These are phyloP conservation scores for Neopestalotiopsis sp. DNA, from an alignment of 2,329 filamentous ascomycete species.

Conservation along the genomic window DNA sequence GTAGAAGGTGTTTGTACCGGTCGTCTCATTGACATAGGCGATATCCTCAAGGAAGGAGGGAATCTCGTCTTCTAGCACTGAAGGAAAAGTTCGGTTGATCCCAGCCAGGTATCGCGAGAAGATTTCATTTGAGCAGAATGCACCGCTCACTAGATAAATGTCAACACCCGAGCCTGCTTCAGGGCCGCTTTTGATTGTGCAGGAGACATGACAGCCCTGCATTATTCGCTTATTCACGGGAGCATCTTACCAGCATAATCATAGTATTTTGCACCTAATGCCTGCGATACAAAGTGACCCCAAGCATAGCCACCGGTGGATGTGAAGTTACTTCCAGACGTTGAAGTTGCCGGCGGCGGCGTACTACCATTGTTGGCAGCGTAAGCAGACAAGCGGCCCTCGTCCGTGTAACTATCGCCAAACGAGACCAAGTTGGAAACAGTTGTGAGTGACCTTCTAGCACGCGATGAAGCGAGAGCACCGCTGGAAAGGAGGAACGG, in stretches of 20 bases:
- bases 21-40: constrained; percentile 31
- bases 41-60: constrained; percentile 60
- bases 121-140: constrained; percentile 73
- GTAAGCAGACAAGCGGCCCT: constrained; percentile 70
- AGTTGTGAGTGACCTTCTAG: constrained; percentile 36
- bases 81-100: constrained; percentile 63
- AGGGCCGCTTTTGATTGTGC: not conserved
- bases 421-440: constrained; percentile 72
- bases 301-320: constrained; percentile 71
- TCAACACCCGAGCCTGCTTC: not conserved
- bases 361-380: constrained; percentile 57
- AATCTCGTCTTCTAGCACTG: constrained; percentile 65
- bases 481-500: constrained; percentile 12
- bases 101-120: constrained; percentile 57
- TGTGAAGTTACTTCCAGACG: constrained; percentile 54
- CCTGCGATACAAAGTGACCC: constrained; percentile 68
- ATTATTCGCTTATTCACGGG: not conserved
- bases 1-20: constrained; percentile 42
- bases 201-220: not conserved
- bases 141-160: constrained; percentile 60
- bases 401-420: constrained; percentile 79
- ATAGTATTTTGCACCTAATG: constrained; percentile 60
- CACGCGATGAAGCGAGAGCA: constrained; percentile 23
- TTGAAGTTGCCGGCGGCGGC: constrained; percentile 64
- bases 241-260: constrained; percentile 63